Evolutionary conservation across 1,284 basidiomycete species (phyloP).

Genomic region (Cryptococcus sp.): DNA sequence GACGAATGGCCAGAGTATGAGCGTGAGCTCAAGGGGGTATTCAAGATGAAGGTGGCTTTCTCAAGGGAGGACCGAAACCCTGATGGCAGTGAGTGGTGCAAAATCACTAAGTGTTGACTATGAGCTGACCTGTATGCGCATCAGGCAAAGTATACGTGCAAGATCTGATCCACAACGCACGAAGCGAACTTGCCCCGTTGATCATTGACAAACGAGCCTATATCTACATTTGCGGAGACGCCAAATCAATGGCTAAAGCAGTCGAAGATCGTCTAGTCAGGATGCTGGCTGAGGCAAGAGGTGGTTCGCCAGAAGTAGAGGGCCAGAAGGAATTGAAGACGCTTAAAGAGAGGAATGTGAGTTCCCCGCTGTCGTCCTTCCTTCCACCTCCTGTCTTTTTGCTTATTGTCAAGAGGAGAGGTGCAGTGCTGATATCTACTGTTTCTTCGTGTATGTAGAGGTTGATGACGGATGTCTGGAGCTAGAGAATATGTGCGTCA

Average conservation of each 20-base stretch:
- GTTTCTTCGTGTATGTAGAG: constrained; percentile 20
- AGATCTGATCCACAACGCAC: constrained; percentile 86
- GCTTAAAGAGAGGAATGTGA: constrained; percentile 76
- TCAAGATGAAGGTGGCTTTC: constrained; percentile 83
- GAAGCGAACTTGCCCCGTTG: constrained; percentile 76
- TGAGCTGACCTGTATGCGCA: neutral
- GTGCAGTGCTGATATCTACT: no score
- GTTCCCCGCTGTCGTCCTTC: constrained; percentile 17
- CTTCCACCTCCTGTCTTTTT: neutral
- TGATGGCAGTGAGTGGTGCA: constrained; percentile 63
- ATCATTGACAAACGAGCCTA: constrained; percentile 93
- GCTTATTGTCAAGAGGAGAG: neutral
- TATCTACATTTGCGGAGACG: constrained; percentile 94
- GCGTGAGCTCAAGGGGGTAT: constrained; percentile 85
- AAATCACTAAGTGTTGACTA: neutral
- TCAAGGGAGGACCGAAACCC: constrained; percentile 76
- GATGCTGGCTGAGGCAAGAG: constrained; percentile 92
- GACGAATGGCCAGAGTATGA: constrained; percentile 92
- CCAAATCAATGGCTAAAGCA: constrained; percentile 91
- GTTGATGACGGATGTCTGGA: constrained; percentile 49
- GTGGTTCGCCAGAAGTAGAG: constrained; percentile 78
- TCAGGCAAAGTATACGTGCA: constrained; percentile 92
- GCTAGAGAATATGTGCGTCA: constrained; percentile 17
- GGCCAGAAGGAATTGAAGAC: constrained; percentile 88
- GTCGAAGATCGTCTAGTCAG: constrained; percentile 84